A percentile compares a stretch with the other conserved stretches of the same genome.
Conservation (phyloP, 202 grass and related monocot species). For the Bolboschoenoplectus hybrid region DNA sequence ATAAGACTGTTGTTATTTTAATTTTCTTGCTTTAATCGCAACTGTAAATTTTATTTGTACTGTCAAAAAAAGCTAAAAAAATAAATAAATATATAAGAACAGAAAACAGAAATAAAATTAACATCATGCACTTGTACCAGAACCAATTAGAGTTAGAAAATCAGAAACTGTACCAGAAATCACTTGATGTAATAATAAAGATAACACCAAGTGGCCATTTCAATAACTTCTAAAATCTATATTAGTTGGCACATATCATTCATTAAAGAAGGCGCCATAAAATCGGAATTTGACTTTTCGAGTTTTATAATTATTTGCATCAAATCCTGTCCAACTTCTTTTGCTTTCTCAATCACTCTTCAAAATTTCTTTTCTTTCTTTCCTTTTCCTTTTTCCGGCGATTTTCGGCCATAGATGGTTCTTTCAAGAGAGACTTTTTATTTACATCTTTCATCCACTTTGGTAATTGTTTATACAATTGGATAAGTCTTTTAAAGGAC, state of each 20-base stretch:
- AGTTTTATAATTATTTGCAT: background rate
- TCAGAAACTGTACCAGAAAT: background rate
- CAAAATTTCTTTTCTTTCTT: background rate
- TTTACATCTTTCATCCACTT: conserved; percentile 13
- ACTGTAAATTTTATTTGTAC: background rate
- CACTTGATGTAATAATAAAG: background rate
- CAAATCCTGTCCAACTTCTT: background rate
- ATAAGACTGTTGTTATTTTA: too few relatives aligned
- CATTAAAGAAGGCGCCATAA: conserved; percentile 9
- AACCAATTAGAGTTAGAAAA: background rate
- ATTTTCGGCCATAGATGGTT: background rate
- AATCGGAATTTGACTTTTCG: background rate
- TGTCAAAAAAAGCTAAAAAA: background rate
- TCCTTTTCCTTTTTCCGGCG: background rate
- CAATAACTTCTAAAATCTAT: background rate
- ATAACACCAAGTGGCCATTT: background rate
- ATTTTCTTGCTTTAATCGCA: background rate
- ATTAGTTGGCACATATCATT: conserved; percentile 19
- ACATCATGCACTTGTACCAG: background rate
- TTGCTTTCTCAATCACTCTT: background rate
- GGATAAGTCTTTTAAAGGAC: conserved; percentile 3
- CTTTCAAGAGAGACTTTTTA: conserved; percentile 8
- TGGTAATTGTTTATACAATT: conserved; percentile 5
- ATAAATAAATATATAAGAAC: background rate
- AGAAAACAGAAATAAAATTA: background rate